These are phyloP conservation scores for Phytophthora meadii DNA, from an alignment of 352 stramenopile genomes.

Conservation along the genomic window DNA sequence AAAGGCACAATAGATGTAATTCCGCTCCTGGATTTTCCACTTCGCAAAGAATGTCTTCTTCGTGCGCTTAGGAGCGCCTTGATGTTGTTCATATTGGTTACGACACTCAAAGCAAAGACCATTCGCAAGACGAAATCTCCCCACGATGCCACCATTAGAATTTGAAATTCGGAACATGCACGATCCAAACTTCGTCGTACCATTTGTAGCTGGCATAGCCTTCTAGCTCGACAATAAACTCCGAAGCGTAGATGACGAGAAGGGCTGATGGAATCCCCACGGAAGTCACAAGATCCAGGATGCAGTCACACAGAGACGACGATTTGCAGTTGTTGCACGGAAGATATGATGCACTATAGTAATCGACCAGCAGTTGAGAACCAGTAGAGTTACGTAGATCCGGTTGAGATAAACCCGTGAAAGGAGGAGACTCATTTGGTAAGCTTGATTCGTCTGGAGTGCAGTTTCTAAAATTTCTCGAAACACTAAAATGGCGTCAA, in stretches of 20 bases:
- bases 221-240: constrained; percentile 23
- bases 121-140: constrained; percentile 23
- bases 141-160: constrained; percentile 38
- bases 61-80: constrained; percentile 21
- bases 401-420: constrained; percentile 32
- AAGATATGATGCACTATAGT: constrained; percentile 32
- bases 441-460: constrained; percentile 28
- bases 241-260: constrained; percentile 8
- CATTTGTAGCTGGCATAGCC: constrained; percentile 3
- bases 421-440: constrained; percentile 36
- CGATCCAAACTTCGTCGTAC: constrained; percentile 7
- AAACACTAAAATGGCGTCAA: constrained; percentile 21
- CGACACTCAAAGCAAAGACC: constrained; percentile 28
- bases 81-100: constrained; percentile 23
- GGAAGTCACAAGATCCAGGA: constrained; percentile 31
- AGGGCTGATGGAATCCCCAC: constrained; percentile 21
- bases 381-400: constrained; percentile 36
- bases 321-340: constrained; percentile 13
- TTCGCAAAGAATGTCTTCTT: background rate
- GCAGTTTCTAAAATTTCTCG: constrained; percentile 33
- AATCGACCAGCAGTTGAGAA: constrained; percentile 36
- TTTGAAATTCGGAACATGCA: constrained; percentile 32
- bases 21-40: background rate
- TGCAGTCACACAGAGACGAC: constrained; percentile 32
- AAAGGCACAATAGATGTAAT: background rate